Base-by-base conservation (phyloP, 768 basidiomycete genomes). In the Hirschioporus abietinus region DNA sequence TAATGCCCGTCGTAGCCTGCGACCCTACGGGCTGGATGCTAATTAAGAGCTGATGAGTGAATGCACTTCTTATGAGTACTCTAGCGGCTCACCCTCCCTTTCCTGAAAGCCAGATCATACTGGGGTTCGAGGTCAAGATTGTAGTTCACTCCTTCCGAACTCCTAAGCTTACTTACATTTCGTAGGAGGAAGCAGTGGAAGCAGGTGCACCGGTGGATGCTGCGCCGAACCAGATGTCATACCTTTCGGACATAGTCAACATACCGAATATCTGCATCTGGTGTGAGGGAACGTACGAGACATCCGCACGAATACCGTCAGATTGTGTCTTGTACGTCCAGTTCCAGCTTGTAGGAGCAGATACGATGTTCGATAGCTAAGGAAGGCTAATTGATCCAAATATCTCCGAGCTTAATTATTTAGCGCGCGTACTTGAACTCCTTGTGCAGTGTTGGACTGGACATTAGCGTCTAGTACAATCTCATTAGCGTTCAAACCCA, bases 21-120 rank as follows among this genome's bases (percentile, higher is more conserved):
- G 81, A 82, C 36, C 86, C 86, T 34, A 86, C 80, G 58, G 86
- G 86, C 67, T 83, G 80, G 62, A 85, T 83, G n/a, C 86, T 86
- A 66, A 23, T 42, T 9, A 18, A 12, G 52, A 60, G 23, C 30
- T 12, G 7, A 66, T 63, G 27, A 23, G 57, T 60, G 20, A 25
- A 63, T 10, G 9, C 1, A 9, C 34, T 36, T 35, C 58, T 66
- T 17, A 23, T 65, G 60, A 8, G 30, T 7, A 34, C 18, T 0
- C 12, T 8, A 17, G 1, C 24, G 1, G 65, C 79, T 67, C 72
- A 86, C 85, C 82, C 82, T 72, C 85, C 85, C 15, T 78, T 78
- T 42, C 83, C 81, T 64, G 85, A 85, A 27, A 86, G 80, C 85
- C 85, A 86, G 67, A 86, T 85, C 85, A 86, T 86, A 65, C 83